Evolutionary conservation across 768 basidiomycete genomes (phyloP), one percentile per base, ranked within the genome.

Genomic region (Tubosaeta sp.): DNA sequence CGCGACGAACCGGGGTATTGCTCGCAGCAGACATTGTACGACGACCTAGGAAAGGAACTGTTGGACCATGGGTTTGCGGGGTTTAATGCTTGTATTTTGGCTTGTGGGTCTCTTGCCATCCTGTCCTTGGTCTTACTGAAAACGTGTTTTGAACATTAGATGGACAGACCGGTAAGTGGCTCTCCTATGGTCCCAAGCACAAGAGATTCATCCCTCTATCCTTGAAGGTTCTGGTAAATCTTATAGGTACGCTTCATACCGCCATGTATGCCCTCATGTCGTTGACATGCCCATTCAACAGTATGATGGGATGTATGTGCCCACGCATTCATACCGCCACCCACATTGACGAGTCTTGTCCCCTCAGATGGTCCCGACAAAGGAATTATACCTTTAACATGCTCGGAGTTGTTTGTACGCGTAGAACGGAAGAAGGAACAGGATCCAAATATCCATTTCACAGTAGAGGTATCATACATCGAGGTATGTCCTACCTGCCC

Each of bases 391-490:
- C 95, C 95, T 24, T 81, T 96, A 39, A 96, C 94, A 41, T 98
- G 95, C 61, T 84, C 81, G 44, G 94, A 96, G 67, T 76, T 99
- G 27, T 99, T 99, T 69, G 75, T 81, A 56, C 86, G 94, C 48
- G 90, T 94, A 43, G 79, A 76, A 40, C 64, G 76, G 29, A 84
- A 87, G 68, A 82, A 73, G 58, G 73, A 75, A 2, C 66, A 62
- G 45, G 89, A 94, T 62, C 68, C 83, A 10, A 84, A 86, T 59
- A 59, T 93, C 53, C 82, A 74, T 51, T 95, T 93, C 62, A 87
- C 89, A 2, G 94, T 99, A 36, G 95, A 98, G 72, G 94, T 96
- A n/a, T 96, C 94, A 5, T 97, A 96, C 66, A 96, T 96, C 54
- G 94, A 95, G 79, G 88, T 88, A 47, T 46, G 74, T 63, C 34